Conservation (phyloP, 2,329 filamentous ascomycete genomes). For the Lecanicillium sp. region DNA sequence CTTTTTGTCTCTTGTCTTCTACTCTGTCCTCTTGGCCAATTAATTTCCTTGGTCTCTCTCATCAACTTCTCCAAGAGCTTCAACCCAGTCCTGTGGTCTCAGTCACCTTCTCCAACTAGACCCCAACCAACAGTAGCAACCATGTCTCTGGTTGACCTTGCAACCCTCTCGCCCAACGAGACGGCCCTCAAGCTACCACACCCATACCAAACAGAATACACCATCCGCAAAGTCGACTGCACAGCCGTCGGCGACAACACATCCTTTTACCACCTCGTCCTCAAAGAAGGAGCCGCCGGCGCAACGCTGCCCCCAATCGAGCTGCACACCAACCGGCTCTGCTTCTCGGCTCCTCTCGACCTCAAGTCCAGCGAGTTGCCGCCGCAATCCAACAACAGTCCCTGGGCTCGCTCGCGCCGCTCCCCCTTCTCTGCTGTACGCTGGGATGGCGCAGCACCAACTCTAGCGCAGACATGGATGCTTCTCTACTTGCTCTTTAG, state of each 20-base stretch:
- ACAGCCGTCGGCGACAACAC: conserved; percentile 2
- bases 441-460: conserved; percentile 36
- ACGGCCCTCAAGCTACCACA: conserved; percentile 39
- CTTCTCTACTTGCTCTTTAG: conserved; percentile 45
- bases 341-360: conserved; percentile 36
- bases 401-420: conserved; percentile 48
- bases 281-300: conserved; percentile 16
- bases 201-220: conserved; percentile 39
- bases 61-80: too few relatives aligned
- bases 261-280: conserved; percentile 27
- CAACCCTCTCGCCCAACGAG: conserved; percentile 23
- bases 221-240: conserved; percentile 21
- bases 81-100: too few relatives aligned
- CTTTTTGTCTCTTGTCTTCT: too few relatives aligned
- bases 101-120: too few relatives aligned
- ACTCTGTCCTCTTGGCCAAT: too few relatives aligned
- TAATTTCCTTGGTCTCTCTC: too few relatives aligned
- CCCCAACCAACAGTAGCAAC: too few relatives aligned
- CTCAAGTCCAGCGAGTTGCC: conserved; percentile 42
- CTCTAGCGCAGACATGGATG: conserved; percentile 44
- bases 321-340: conserved; percentile 26
- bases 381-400: conserved; percentile 42
- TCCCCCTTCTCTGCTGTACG: conserved; percentile 36
- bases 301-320: conserved; percentile 19
- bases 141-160: conserved; percentile 11